phyloP scores from a whole-genome alignment of 2,329 filamentous ascomycete species.

The Claviceps sp. region DNA sequence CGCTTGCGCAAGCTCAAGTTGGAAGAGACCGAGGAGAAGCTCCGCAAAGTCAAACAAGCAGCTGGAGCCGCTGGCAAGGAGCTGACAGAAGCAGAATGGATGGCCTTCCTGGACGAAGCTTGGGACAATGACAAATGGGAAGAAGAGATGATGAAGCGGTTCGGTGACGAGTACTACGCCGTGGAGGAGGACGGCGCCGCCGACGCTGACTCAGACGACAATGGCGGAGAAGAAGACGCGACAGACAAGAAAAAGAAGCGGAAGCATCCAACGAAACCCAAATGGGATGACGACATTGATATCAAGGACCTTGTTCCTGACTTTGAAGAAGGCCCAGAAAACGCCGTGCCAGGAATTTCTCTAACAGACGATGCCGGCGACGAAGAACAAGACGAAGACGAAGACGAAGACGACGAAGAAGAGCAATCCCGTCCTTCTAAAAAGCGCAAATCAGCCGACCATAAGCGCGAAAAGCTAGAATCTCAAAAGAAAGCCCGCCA shows the following conservation, averaged over 20 bases:
- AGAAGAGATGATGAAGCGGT: slow-evolving; percentile 72
- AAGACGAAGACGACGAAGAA: slow-evolving; percentile 27
- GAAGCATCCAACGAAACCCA: slow-evolving; percentile 42
- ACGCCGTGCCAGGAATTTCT: slow-evolving; percentile 33
- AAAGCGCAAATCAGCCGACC: slow-evolving; percentile 45
- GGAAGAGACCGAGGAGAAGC: slow-evolving; percentile 77
- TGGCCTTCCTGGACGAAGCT: slow-evolving; percentile 68
- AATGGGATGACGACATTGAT: slow-evolving; percentile 94
- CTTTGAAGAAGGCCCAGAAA: slow-evolving; percentile 52
- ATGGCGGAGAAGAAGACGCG: slow-evolving; percentile 11
- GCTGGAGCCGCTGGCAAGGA: slow-evolving; percentile 61
- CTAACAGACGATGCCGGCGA: slow-evolving; percentile 33
- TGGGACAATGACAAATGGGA: slow-evolving; percentile 91
- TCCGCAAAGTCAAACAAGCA: slow-evolving; percentile 77
- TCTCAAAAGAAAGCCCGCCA: slow-evolving; percentile 61
- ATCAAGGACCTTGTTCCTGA: slow-evolving; percentile 86
- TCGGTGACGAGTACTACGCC: slow-evolving; percentile 85
- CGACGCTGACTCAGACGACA: slow-evolving; percentile 47
- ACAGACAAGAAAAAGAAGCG: slow-evolving; percentile 36
- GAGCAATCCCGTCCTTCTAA: slow-evolving; percentile 36
- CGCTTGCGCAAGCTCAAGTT: slow-evolving; percentile 77
- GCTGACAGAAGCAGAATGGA: slow-evolving; percentile 66
- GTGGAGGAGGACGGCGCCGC: slow-evolving; percentile 40
- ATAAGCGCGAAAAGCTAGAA: slow-evolving; percentile 43
- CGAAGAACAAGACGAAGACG: slow-evolving; percentile 17